Percentiles rank a stretch among this genome's conserved stretches.
phyloP scores from a whole-genome alignment of 2,329 filamentous ascomycete species.

The Zelopaecilomyces penicillatus region DNA sequence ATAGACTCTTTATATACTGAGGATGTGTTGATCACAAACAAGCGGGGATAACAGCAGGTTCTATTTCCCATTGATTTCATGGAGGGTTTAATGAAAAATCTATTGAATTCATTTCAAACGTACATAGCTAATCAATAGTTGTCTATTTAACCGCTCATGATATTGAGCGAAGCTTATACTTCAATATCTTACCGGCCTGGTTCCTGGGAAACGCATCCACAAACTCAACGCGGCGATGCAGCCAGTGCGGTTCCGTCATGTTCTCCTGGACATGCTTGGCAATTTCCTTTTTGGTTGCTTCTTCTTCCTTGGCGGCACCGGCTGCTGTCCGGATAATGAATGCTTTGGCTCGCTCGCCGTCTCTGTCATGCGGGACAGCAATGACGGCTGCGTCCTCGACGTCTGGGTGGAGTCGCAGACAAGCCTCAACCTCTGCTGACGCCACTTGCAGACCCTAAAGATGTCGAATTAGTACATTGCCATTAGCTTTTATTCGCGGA shows the following conservation, averaged over 20 bases:
- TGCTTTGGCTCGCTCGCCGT: conserved; percentile 1
- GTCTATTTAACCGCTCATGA: no score
- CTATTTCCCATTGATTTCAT: no score
- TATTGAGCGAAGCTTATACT: no score
- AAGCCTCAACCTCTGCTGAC: not conserved
- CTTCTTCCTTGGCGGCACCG: not conserved
- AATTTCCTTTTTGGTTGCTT: not conserved
- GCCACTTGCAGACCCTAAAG: conserved; percentile 1
- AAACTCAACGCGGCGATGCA: not conserved
- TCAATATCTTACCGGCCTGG: no score
- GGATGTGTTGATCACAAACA: no score
- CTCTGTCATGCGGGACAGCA: not conserved
- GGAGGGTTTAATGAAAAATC: no score
- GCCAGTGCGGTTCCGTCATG: not conserved
- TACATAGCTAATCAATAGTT: no score
- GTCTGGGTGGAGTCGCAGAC: not conserved
- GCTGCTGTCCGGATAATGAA: conserved; percentile 1
- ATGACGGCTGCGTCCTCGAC: not conserved
- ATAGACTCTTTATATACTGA: no score
- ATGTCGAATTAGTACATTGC: not conserved
- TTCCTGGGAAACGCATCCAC: not conserved
- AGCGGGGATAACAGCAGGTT: no score
- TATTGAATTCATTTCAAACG: no score
- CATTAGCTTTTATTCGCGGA: no score
- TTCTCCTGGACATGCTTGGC: not conserved